These are phyloP conservation scores for Marasmius oreades DNA, from an alignment of 1,284 basidiomycete species.

Conservation along the genomic window DNA sequence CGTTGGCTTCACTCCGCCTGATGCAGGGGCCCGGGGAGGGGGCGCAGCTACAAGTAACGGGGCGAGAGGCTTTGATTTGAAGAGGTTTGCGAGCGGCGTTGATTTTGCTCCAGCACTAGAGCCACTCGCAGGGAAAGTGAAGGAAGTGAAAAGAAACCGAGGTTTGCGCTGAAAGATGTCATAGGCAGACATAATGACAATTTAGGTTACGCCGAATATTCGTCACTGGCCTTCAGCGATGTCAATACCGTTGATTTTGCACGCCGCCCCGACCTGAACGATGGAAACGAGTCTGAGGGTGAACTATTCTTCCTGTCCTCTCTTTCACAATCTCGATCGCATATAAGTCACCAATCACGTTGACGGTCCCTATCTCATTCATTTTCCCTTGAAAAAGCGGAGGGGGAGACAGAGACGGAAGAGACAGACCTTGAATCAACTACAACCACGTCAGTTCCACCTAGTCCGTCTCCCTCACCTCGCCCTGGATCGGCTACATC, in stretches of 20 bases:
- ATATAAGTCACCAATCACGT: not conserved
- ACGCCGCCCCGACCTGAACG: not conserved
- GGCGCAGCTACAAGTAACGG: not conserved
- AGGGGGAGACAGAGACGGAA: not conserved
- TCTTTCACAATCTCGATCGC: not conserved
- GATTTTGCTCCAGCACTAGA: not conserved
- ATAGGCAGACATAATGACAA: conserved; percentile 12
- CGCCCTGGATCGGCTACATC: conserved; percentile 60
- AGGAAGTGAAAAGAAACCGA: conserved; percentile 43
- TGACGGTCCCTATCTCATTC: not conserved
- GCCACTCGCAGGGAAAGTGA: conserved; percentile 17
- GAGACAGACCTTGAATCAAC: conserved; percentile 32
- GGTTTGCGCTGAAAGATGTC: conserved; percentile 37
- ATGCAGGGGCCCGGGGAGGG: conserved; percentile 8
- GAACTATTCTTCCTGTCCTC: not conserved
- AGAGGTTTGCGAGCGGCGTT: not conserved
- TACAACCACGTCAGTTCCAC: conserved; percentile 51
- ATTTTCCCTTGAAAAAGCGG: not conserved
- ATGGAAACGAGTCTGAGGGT: not conserved
- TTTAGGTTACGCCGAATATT: not conserved
- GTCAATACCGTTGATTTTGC: not conserved
- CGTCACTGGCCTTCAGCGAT: not conserved
- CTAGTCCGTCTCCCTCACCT: conserved; percentile 75
- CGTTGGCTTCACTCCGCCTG: conserved; percentile 18
- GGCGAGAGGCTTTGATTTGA: not conserved